Evolutionary conservation across 2,329 filamentous ascomycete species (phyloP), one percentile per base, ranked within the genome.

Genomic region (Sporothrix pseudoabietina): DNA sequence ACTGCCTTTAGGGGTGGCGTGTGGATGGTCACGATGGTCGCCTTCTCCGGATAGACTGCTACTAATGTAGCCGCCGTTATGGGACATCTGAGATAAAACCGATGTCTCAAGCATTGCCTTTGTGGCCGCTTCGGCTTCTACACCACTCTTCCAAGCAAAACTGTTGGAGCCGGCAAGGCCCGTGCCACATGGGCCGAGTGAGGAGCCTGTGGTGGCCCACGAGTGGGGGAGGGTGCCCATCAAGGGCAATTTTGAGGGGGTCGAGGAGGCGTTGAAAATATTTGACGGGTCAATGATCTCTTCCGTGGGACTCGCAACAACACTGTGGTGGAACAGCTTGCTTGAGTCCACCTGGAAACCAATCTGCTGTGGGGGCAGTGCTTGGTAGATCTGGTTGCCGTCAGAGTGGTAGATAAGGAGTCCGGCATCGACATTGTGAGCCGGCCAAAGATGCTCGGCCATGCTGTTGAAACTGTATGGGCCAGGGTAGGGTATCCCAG

Each of bases 391-490:
- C 9, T 71, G 72, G 63, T 71, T 71, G 14, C 69, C 72, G 44
- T 74, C 72, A 0, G 52, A 30, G n/a, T 47, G 52, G 55, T 71
- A 72, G 69, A 71, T 63, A 9, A 72, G 65, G 39, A 70, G 70
- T 1, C 73, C 70, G 22, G 70, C 47, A 44, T 74, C 57, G 19
- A 72, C 32, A 32, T 52, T 71, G 47, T 72, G 70, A 6, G 41
- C 55, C 14, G 65, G 70, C 73, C 73, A 74, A 8, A 72, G 39
- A 10, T 69, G 70, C 39, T 74, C 73, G 41, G 59, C 47, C 63
- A 74, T 72, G 5, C 73, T 70, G n/a, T 74, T 59, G 19, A 72
- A 72, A 14, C 73, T 74, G 54, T 74, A 72, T 8, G 73, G 73
- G 7, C 69, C 73, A 4, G 73, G 73, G 16, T 69, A 74, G 7